Evolutionary conservation across 352 stramenopile species (phyloP), one percentile per base, ranked within the genome.

Genomic region (Peronospora farinosa): DNA sequence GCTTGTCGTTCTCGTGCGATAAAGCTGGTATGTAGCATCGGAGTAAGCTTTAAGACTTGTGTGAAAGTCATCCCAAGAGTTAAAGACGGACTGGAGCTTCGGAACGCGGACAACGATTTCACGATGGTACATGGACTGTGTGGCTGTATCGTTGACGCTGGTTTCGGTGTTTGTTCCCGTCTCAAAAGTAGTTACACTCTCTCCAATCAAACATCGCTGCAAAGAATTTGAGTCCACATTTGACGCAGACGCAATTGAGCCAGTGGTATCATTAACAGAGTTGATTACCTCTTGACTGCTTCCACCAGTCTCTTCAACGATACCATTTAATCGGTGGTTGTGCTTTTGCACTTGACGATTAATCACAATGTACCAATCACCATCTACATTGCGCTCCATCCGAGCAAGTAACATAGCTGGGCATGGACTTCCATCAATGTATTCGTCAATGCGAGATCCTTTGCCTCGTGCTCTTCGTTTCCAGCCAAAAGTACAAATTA

Each of bases 401-500:
- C 78, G 65, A 30, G 74, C 76, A 30, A 90, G 67, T 31, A 90
- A 38, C 72, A 85, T 85, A 10, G 73, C 78, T n/a, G 76, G 66
- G 37, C 78, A 90, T 8, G 69, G 55, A n/a, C 48, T 51, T 38
- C 15, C 17, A 43, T 51, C 45, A 15, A 41, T 48, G 19, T 49
- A 15, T 17, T 57, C 58, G 21, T 41, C 38, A 4, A 40, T 2
- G 30, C 44, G 54, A 54, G 27, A 41, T 7, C 27, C 19, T 35
- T 84, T 83, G 40, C 63, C 74, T 5, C 76, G 65, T 8, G 63
- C 71, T 63, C 80, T 77, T 19, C 78, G 74, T 43, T 85, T 85
- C 78, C 78, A 88, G 0, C 78, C 78, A 41, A 84, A 74, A 6
- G 72, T 83, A 47, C 78, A 90, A 38, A 87, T 88, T 15, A 88